Conservation (phyloP, 805 yeast species). For the Kodamaea sagamina region DNA sequence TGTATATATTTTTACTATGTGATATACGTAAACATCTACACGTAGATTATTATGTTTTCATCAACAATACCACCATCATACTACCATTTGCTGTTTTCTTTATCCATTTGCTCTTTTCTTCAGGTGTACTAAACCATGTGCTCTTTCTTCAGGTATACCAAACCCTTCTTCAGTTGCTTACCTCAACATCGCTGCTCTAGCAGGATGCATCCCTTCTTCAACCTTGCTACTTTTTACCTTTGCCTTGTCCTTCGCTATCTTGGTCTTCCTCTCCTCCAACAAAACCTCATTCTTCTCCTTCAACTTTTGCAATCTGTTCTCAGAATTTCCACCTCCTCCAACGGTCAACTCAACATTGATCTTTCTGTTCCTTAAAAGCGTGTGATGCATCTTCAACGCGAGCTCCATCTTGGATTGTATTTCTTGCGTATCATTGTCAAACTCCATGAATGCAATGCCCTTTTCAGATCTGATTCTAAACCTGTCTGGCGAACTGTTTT, state of each 20-base stretch:
- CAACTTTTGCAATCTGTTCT: conserved; percentile 63
- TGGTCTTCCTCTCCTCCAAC: conserved; percentile 64
- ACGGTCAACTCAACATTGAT: conserved; percentile 96
- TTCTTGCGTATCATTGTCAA: conserved; percentile 56
- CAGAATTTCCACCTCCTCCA: conserved; percentile 96
- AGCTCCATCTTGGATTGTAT: conserved; percentile 80
- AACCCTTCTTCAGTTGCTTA: neutral
- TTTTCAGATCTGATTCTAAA: conserved; percentile 80
- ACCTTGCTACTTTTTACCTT: conserved; percentile 34
- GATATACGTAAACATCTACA: too few species aligned
- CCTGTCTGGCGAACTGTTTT: conserved; percentile 68
- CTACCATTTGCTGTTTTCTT: too few species aligned
- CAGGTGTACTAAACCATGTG: too few species aligned
- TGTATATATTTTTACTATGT: too few species aligned
- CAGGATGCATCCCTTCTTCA: conserved; percentile 58
- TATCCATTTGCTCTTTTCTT: too few species aligned
- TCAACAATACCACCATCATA: too few species aligned
- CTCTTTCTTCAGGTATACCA: too few species aligned
- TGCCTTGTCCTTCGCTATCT: conserved; percentile 51
- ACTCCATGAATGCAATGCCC: conserved; percentile 92
- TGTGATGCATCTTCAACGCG: conserved; percentile 83
- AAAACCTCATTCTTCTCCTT: conserved; percentile 76
- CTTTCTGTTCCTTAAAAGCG: conserved; percentile 65
- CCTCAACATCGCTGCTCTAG: conserved; percentile 55
- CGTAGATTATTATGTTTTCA: too few species aligned